A percentile compares a stretch with the other conserved stretches of the same genome.
Conservation (phyloP, 257 asterid genomes). For the Craterostigma plantagineum region DNA sequence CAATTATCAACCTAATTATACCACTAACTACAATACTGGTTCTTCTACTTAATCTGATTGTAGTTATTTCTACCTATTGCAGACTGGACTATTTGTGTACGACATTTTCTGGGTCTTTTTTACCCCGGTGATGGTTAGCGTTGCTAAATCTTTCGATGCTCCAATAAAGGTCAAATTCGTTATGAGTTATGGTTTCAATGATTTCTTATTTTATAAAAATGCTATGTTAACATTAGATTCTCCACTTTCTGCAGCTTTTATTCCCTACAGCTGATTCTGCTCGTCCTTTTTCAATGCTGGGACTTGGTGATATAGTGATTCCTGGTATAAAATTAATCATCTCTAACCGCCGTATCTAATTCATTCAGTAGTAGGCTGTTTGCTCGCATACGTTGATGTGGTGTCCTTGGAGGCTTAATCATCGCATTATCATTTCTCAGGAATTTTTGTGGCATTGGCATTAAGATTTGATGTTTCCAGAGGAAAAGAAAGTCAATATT, state of each 20-base stretch:
- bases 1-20: background rate
- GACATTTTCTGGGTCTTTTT: constrained; percentile 98
- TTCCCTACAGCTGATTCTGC: constrained; percentile 73
- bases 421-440: constrained; percentile 18
- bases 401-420: background rate
- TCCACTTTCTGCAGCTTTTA: constrained; percentile 48
- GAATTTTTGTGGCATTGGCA: constrained; percentile 94
- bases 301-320: constrained; percentile 95
- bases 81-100: constrained; percentile 86
- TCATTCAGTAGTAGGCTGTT: background rate
- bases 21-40: background rate
- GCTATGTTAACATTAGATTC: constrained; percentile 1
- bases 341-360: background rate
- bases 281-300: constrained; percentile 97
- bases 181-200: background rate
- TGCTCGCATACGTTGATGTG: no score
- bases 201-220: constrained; percentile 1
- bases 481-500: constrained; percentile 62
- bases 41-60: constrained; percentile 1
- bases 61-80: constrained; percentile 12
- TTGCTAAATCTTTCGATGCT: constrained; percentile 91
- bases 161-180: constrained; percentile 61
- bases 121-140: constrained; percentile 98
- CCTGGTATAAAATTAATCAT: constrained; percentile 42
- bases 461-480: constrained; percentile 84